These are phyloP conservation scores for Verticillium alfalfae DNA, from an alignment of 2,329 filamentous ascomycete species.

Conservation along the genomic window DNA sequence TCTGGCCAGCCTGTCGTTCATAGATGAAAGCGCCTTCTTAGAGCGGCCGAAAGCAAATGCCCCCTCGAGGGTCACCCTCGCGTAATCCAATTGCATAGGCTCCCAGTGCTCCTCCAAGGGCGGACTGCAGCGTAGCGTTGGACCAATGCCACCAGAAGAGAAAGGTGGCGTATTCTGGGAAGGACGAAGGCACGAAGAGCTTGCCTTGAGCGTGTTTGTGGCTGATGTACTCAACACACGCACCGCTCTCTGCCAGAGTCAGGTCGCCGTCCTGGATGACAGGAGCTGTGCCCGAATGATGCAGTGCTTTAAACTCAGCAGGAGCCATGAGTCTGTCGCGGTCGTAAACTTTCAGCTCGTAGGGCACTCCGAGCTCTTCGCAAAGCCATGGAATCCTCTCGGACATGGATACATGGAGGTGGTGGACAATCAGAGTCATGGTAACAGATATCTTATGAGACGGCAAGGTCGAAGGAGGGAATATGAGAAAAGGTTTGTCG, in stretches of 20 bases:
- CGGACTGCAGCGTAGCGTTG: slow-evolving; percentile 37
- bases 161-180: slow-evolving; percentile 52
- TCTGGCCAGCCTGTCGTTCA: slow-evolving; percentile 43
- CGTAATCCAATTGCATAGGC: slow-evolving; percentile 16
- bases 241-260: slow-evolving; percentile 53
- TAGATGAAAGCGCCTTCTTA: neutral
- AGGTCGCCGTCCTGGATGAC: slow-evolving; percentile 52
- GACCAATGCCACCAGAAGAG: slow-evolving; percentile 61
- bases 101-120: slow-evolving; percentile 28
- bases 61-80: slow-evolving; percentile 18
- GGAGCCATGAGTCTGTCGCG: neutral
- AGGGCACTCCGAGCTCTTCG: slow-evolving; percentile 10
- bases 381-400: slow-evolving; percentile 13
- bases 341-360: slow-evolving; percentile 7
- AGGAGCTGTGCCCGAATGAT: slow-evolving; percentile 51
- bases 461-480: too few relatives aligned
- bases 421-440: slow-evolving; percentile 12
- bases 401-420: slow-evolving; percentile 12
- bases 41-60: neutral
- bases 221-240: slow-evolving; percentile 58
- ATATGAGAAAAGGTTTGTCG: too few relatives aligned
- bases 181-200: slow-evolving; percentile 30
- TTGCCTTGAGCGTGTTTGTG: slow-evolving; percentile 43
- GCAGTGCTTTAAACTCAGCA: slow-evolving; percentile 9
- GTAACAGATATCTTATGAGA: neutral